Percentiles rank a stretch among this genome's conserved stretches.
Evolutionary conservation across 2,329 filamentous ascomycete species (phyloP).

Genomic region (Alternaria tenuissima): DNA sequence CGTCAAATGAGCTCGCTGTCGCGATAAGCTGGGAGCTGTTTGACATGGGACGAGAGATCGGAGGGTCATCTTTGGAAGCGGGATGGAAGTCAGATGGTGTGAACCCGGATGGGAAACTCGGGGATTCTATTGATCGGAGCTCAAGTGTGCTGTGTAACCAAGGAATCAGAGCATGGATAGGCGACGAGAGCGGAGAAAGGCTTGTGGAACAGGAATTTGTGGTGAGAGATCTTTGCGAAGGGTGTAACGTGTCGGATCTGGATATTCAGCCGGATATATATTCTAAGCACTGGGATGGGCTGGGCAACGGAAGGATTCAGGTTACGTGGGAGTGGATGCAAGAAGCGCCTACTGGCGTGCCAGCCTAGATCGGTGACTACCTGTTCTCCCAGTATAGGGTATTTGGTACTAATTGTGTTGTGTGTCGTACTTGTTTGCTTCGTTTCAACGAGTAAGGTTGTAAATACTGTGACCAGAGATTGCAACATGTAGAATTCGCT

Average conservation of each 20-base stretch:
- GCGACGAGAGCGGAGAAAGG: neutral
- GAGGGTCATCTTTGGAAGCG: neutral
- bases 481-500: neutral
- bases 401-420: neutral
- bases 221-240: neutral
- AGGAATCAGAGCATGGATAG: neutral
- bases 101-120: neutral
- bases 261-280: neutral
- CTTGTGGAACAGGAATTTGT: neutral
- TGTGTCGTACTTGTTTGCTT: neutral
- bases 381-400: neutral
- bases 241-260: neutral
- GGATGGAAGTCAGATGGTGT: neutral
- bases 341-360: neutral
- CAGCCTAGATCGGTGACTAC: neutral
- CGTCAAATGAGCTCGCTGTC: neutral
- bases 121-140: neutral
- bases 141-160: neutral
- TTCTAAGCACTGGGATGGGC: neutral
- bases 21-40: neutral
- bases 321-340: neutral
- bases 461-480: neutral
- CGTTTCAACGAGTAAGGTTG: neutral
- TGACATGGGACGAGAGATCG: neutral
- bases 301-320: neutral